Base-by-base conservation (phyloP, 2,329 filamentous ascomycete genomes). In the Colletotrichum sp. region DNA sequence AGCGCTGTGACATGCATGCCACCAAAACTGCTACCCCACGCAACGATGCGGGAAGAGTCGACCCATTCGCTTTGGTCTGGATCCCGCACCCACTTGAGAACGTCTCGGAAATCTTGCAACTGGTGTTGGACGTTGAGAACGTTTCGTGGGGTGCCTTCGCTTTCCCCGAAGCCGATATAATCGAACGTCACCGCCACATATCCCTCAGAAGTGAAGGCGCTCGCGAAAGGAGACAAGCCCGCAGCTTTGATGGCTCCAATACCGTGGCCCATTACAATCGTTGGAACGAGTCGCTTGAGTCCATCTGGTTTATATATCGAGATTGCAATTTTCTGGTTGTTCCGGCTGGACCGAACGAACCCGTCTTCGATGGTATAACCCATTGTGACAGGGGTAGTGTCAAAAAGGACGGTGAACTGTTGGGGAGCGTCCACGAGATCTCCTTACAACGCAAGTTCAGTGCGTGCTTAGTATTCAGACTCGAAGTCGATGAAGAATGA, bases 161-260 rank as follows among this genome's bases (percentile, higher is more conserved):
- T 75, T 7, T 75, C 73, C 12, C 73, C 73, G 21, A 72, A 75
- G 58, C 70, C 28, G 18, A 75, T 34, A 30, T 75, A 75, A 64
- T 75, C 73, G 28, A 75, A 75, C 8, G 70, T 67, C n/a, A 75
- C 70, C 13, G 74, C 68, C 6, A 65, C 36, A 38, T 75, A 67
- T 9, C 63, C 72, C 32, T 75, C 72, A 4, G 68, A 66, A 6
- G 61, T 75, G 21, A 72, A 75, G 61, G 58, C 55, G 52, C 68
- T 55, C 9, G 72, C 68, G 16, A 72, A 75, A 8, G 72, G 68
- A 4, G 68, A 32, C 18, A 75, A 21, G 24, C 72, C 72, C 15
- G 72, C 72, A n/a, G 72, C 72, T 34, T 75, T 75, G 52, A 72
- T 75, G 21, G 72, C 72, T 10, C 69, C 68, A 30, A 75, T 72